Evolutionary conservation across 1,284 basidiomycete genomes (phyloP).

Genomic region (Ceratobasidium sp.): DNA sequence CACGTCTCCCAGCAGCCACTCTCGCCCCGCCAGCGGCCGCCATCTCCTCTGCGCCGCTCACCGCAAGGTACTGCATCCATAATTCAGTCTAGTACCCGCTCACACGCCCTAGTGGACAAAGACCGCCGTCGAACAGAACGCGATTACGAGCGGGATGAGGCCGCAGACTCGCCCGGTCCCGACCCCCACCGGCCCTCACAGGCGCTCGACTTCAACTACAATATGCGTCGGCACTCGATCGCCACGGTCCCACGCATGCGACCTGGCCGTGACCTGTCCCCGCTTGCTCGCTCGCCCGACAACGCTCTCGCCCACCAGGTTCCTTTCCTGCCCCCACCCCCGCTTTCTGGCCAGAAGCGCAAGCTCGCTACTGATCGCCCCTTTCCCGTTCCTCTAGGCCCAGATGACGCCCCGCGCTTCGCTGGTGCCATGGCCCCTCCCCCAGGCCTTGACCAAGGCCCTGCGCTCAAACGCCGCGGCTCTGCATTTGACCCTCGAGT

Average conservation of each 20-base stretch:
- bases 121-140: constrained; percentile 46
- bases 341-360: constrained; percentile 69
- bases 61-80: background rate
- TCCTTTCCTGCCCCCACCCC: constrained; percentile 42
- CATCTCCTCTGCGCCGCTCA: constrained; percentile 63
- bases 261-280: constrained; percentile 40
- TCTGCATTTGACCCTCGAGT: constrained; percentile 80
- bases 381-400: constrained; percentile 33
- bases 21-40: constrained; percentile 60
- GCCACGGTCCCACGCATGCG: constrained; percentile 54
- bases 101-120: constrained; percentile 5
- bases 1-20: constrained; percentile 65
- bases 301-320: constrained; percentile 30
- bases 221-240: constrained; percentile 72
- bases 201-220: constrained; percentile 63
- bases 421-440: constrained; percentile 31
- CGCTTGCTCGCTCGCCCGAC: constrained; percentile 39
- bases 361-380: constrained; percentile 77
- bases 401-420: constrained; percentile 12
- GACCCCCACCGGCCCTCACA: constrained; percentile 21
- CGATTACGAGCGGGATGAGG: constrained; percentile 35
- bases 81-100: background rate
- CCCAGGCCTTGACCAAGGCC: constrained; percentile 49
- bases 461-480: constrained; percentile 78
- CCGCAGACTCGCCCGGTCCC: constrained; percentile 37